Evolutionary conservation across 2,329 filamentous ascomycete genomes (phyloP), one percentile per base, ranked within the genome.

Genomic region (Gnomoniopsis smithogilvyi): DNA sequence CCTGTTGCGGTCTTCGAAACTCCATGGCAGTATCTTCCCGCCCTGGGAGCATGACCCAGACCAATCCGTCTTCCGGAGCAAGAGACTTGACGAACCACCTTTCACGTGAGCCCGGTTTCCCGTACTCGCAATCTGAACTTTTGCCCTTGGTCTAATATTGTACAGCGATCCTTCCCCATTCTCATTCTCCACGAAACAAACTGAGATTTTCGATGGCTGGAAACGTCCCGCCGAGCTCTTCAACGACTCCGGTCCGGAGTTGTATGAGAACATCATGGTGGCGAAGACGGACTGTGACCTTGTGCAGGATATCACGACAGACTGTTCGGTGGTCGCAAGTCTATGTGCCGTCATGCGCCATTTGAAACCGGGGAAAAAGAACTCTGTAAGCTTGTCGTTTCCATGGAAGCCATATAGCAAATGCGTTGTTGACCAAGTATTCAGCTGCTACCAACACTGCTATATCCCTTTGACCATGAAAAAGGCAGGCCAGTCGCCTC

Each of bases 251-350:
- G 38, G 59, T 7, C 58, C 45, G 19, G 54, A 47, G 19, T 33
- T 60, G 14, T 43, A 50, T 17, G 63, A 63, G 33, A 55, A 51
- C 46, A 62, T 59, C 43, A 69, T 67, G 63, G 74, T 69, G 72
- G 63, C 63, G 38, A 73, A 75, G 7, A 74, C 79, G 10, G 80
- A 83, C 15, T 86, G 90, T 62, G 94, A 99, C 72, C 82, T 99
- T 8, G 92, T 97, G 2, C 95, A 99, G 73, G 95, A 99, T 73
- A 87, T 96, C 60, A 93, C 94, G 6, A 96, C 94, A 0, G 95
- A 99, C 72, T 99, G 95, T 70, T 98, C 95, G 1, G 94, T 99
- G 3, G 94, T 99, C 30, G 95, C 95, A 17, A 97, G 95, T 70
- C 80, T 99, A 6, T 97, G 93, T 70, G 92, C 93, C 26, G 88